phyloP scores from a whole-genome alignment of 2,329 filamentous ascomycete species.

The Cephalotrichum gorgonifer region DNA sequence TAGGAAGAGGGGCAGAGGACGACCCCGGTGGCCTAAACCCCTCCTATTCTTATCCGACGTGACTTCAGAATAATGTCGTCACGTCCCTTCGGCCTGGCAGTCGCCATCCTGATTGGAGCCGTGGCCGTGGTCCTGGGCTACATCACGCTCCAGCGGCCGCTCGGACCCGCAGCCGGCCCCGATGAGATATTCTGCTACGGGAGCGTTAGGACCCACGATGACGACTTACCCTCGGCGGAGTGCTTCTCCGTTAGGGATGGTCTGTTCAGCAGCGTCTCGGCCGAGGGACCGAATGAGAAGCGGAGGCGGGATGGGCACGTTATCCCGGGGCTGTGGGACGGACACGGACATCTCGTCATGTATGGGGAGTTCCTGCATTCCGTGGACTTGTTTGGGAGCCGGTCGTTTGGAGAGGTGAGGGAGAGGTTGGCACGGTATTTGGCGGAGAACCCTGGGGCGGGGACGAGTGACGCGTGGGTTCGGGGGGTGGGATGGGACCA shows the following conservation, averaged over 20 bases:
- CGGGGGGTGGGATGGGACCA: conserved; percentile 64
- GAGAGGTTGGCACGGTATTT: conserved; percentile 41
- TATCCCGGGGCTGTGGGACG: conserved; percentile 61
- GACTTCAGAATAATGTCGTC: background rate
- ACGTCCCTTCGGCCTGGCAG: background rate
- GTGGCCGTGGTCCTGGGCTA: conserved; percentile 1
- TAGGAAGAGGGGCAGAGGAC: too few relatives aligned
- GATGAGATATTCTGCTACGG: conserved; percentile 25
- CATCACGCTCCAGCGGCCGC: conserved; percentile 1
- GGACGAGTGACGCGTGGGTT: conserved; percentile 48
- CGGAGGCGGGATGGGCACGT: conserved; percentile 34
- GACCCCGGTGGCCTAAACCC: too few relatives aligned
- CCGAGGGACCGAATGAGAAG: conserved; percentile 19
- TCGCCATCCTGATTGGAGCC: conserved; percentile 1
- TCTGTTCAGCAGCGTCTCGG: conserved; percentile 37
- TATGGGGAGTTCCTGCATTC: conserved; percentile 60
- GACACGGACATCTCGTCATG: conserved; percentile 55
- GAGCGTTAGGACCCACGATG: conserved; percentile 24
- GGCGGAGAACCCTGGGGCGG: conserved; percentile 34
- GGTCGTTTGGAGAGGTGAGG: conserved; percentile 44
- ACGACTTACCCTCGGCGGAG: conserved; percentile 24
- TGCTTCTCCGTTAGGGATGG: conserved; percentile 48
- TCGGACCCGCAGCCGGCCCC: background rate
- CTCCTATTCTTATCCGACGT: background rate
- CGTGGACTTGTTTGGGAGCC: conserved; percentile 50